These are phyloP conservation scores for Haematococcus lacustris DNA, from an alignment of 139 green algal genomes.

Conservation along the genomic window DNA sequence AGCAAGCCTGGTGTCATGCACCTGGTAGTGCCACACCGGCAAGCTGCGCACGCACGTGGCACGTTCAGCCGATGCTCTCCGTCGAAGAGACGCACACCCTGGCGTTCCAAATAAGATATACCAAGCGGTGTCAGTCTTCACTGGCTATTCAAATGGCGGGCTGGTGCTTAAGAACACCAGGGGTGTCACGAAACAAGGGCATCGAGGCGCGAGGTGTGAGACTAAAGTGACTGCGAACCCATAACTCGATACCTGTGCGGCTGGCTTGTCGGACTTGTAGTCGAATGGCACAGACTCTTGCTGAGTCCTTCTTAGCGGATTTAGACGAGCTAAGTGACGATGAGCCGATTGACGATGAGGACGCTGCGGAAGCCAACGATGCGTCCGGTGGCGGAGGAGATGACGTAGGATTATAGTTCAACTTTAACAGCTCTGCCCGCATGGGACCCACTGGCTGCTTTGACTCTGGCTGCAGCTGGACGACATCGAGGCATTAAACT, in stretches of 20 bases:
- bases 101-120: not conserved
- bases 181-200: too few species aligned
- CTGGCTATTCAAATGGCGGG: not conserved
- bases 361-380: too few species aligned
- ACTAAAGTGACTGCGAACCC: not conserved
- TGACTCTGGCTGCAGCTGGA: constrained; percentile 37
- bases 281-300: constrained; percentile 56
- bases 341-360: constrained; percentile 38
- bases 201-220: not conserved
- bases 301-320: constrained; percentile 91
- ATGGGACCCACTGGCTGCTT: too few species aligned
- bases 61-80: too few species aligned
- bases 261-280: too few species aligned
- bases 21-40: too few species aligned
- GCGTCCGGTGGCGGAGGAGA: too few species aligned
- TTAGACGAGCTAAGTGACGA: constrained; percentile 91
- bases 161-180: not conserved
- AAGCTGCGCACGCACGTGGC: too few species aligned
- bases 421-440: too few species aligned
- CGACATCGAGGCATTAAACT: constrained; percentile 63
- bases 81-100: not conserved
- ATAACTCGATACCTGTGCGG: not conserved
- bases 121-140: not conserved
- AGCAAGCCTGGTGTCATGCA: too few species aligned
- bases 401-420: too few species aligned